Evolutionary conservation across 345 rosid species (phyloP).

Genomic region (Eucalyptus marginata): DNA sequence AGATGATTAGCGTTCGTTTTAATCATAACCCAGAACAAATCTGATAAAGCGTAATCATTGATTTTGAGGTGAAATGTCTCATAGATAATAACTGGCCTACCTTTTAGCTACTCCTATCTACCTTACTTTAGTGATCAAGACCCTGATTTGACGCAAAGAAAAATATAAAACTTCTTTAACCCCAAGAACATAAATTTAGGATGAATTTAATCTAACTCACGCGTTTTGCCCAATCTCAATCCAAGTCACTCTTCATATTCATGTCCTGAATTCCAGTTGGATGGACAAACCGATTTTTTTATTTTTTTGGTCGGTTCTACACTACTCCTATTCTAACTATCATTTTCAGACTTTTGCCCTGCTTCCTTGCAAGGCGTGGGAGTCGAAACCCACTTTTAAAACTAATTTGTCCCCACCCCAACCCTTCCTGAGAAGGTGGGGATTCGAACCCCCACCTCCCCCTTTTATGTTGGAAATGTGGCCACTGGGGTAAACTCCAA

Average conservation of each 20-base stretch:
- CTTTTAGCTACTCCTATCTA: not conserved
- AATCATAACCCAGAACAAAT: not conserved
- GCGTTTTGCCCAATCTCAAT: not conserved
- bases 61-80: not conserved
- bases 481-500: too few species aligned
- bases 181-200: not conserved
- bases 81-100: not conserved
- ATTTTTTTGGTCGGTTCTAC: too few species aligned
- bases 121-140: not conserved
- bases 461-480: too few species aligned
- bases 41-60: not conserved
- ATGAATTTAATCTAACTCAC: not conserved
- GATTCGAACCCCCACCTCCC: too few species aligned
- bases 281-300: not conserved
- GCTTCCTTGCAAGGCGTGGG: too few species aligned
- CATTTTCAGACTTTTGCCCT: too few species aligned
- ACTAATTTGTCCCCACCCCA: too few species aligned
- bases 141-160: not conserved
- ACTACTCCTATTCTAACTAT: too few species aligned
- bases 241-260: not conserved
- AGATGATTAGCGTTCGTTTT: not conserved
- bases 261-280: not conserved
- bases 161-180: not conserved
- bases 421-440: fast-evolving
- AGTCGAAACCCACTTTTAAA: too few species aligned